Base-by-base conservation (phyloP, 2,329 filamentous ascomycete genomes). In the Talaromyces sp. region DNA sequence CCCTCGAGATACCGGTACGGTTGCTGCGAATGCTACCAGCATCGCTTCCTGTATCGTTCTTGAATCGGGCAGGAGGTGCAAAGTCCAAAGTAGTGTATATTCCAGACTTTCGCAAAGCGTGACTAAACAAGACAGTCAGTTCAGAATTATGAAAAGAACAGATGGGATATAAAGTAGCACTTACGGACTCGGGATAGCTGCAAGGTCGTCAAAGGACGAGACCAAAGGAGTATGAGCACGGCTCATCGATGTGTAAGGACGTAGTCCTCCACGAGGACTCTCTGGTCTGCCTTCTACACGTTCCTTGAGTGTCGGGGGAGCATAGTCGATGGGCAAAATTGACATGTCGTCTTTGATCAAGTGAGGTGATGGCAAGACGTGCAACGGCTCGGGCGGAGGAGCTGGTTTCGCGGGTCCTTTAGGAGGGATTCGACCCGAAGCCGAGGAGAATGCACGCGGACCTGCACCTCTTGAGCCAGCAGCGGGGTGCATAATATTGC, bases 181-280 rank as follows among this genome's bases (percentile, higher is more conserved):
- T 90, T 88, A 94, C 87, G 95, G 93, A 84, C 93, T 97, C 43
- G 95, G 95, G 69, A 99, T 88, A 8, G 86, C 85, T 13, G 89
- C 80, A 68, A 98, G 88, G 66, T 98, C 94, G 65, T 98, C 94
- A 77, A 93, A 97, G 5, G 93, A 85, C 67, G 90, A 92, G 27
- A 85, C 89, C 45, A 97, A 84, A 0, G 93, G 93, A n/a, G 88
- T 90, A 74, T 91, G 89, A 34, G 87, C 85, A 17, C 89, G 87
- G 93, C 84, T 43, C 84, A 82, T n/a, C 90, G 88, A 59, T 65
- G 88, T 89, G 80, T 92, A 99, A 1, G 92, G 88, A 38, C 88
- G 80, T 43, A 82, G 70, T 19, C 80, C 81, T 65, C 87, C 86
- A 54, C 83, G 77, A 13, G 86, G 86, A 66, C 86, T 88, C 70